Evolutionary conservation across 805 yeast genomes (phyloP), one percentile per base, ranked within the genome.

Genomic region (Cephaloascus albidus): DNA sequence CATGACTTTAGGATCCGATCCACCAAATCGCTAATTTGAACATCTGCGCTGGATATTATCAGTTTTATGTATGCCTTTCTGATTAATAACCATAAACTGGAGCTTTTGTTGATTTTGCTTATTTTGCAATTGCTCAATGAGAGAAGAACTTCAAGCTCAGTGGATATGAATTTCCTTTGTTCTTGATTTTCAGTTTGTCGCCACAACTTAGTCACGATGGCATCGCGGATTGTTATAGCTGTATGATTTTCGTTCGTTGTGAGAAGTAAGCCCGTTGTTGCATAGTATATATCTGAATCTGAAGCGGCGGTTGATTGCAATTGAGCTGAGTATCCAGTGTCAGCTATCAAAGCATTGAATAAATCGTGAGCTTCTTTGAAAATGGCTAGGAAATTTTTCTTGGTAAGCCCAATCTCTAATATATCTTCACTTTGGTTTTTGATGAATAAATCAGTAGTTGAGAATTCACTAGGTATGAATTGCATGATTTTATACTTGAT

Each of bases 221-320:
- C 30, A 35, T 63, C 63, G 43, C 65, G 71, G 3, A 56, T 32
- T 3, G 41, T 33, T 27, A 63, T 43, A 2, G 57, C 46, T 15
- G 60, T 54, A 39, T 60, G 61, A 45, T 63, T 54, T 38, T 66
- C 72, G 42, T 65, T 61, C 15, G 70, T 61, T 14, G 69, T 64
- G 15, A 58, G 34, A 33, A 66, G 43, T 35, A 53, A 54, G 2
- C 67, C 61, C n/a, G 61, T 36, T 0, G 67, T 58, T 47, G 58
- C 55, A 36, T 47, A 45, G 40, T 63, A 63, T 16, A 49, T 10
- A 5, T 49, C 42, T 44, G 43, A 38, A 14, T 45, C 47, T 15
- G 39, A 36, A 34, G 17, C 28, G 31, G 17, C 39, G 3, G 38
- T 33, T 3, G 28, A 12, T 2, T 39, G 3, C 15, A 27, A 27